These are phyloP conservation scores for Psilocybe tampanensis DNA, from an alignment of 768 basidiomycete species.

Conservation along the genomic window DNA sequence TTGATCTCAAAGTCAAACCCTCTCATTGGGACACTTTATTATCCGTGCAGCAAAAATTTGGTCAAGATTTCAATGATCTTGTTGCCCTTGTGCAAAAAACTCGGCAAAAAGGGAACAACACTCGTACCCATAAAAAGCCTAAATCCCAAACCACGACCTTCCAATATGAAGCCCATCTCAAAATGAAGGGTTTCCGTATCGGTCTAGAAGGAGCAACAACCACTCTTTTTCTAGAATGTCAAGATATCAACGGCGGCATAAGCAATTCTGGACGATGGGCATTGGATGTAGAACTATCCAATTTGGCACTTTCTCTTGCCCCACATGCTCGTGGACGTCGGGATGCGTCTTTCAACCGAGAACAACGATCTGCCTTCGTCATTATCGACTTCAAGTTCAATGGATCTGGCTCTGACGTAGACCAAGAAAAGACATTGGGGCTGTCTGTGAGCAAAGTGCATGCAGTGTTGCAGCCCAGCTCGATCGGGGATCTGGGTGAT, in stretches of 20 bases:
- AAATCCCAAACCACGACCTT: slow-evolving; percentile 14
- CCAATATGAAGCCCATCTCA: slow-evolving; percentile 55
- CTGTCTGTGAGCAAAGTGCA: slow-evolving; percentile 76
- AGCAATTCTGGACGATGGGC: slow-evolving; percentile 44
- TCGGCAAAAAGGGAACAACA: slow-evolving; percentile 32
- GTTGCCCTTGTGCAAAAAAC: slow-evolving; percentile 67
- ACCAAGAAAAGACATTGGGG: slow-evolving; percentile 41
- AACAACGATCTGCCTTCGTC: slow-evolving; percentile 80
- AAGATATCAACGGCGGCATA: slow-evolving; percentile 68
- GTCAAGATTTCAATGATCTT: slow-evolving; percentile 85
- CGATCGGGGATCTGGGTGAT: slow-evolving; percentile 88
- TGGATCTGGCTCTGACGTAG: slow-evolving; percentile 29
- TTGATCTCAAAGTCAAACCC: slow-evolving; percentile 76
- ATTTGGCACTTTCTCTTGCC: slow-evolving; percentile 83
- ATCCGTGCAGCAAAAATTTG: slow-evolving; percentile 86
- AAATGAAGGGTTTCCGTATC: slow-evolving; percentile 80
- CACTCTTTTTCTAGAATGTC: slow-evolving; percentile 73
- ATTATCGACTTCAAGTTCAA: slow-evolving; percentile 68
- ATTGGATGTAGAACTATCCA: slow-evolving; percentile 75
- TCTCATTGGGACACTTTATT: slow-evolving; percentile 84
- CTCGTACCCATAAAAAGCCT: slow-evolving; percentile 18
- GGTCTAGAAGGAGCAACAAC: slow-evolving; percentile 77
- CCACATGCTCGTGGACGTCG: slow-evolving; percentile 47
- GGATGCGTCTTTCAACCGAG: slow-evolving; percentile 52
- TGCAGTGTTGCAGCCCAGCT: slow-evolving; percentile 93